Percentiles rank a stretch among this genome's conserved stretches.
phyloP scores from a whole-genome alignment of 345 rosid genomes.

The Eutrema japonicum region DNA sequence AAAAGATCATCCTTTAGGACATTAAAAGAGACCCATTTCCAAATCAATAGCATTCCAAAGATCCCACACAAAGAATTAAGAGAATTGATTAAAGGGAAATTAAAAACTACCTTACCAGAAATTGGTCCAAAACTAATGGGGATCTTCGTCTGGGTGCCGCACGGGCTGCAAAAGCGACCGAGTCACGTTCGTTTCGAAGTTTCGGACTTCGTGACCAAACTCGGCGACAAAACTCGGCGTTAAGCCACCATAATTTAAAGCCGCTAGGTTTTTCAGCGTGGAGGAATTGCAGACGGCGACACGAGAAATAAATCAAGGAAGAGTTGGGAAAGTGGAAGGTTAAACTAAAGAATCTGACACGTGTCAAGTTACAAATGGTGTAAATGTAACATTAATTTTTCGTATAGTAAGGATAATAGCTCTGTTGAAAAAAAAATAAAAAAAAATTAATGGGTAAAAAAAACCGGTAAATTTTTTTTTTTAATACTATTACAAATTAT shows the following conservation, averaged over 20 bases:
- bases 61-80: neutral
- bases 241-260: constrained; percentile 9
- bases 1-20: neutral
- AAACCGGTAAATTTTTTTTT: too few species aligned
- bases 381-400: neutral
- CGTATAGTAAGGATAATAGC: constrained; percentile 8
- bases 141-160: constrained; percentile 9
- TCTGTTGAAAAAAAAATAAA: neutral
- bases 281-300: constrained; percentile 44
- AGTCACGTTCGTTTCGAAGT: neutral
- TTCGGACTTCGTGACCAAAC: neutral
- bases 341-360: constrained; percentile 8
- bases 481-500: too few species aligned
- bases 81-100: neutral
- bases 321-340: constrained; percentile 21
- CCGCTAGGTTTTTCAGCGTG: constrained; percentile 35
- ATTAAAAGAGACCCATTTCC: constrained; percentile 25
- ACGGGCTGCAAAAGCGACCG: neutral
- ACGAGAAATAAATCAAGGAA: constrained; percentile 21
- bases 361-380: constrained; percentile 1
- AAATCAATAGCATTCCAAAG: constrained; percentile 21
- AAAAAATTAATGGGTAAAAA: too few species aligned
- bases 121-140: constrained; percentile 15
- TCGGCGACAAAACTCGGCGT: neutral
- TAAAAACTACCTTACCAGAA: constrained; percentile 30